Percentiles rank a stretch among this genome's conserved stretches.
phyloP scores from a whole-genome alignment of 257 asterid genomes.

The Solanum habrochaites region DNA sequence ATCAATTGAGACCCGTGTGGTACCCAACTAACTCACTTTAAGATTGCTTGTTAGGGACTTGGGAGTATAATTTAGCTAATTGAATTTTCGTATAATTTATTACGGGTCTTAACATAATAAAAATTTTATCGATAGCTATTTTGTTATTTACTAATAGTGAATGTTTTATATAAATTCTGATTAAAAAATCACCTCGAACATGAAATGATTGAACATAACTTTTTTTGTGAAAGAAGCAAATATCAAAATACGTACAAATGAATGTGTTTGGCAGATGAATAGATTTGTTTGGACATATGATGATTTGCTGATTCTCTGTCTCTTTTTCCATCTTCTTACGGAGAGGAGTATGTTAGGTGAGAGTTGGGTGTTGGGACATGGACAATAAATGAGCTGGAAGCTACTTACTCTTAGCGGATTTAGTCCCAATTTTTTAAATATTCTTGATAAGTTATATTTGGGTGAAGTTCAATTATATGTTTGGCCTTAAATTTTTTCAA shows the following conservation, averaged over 20 bases:
- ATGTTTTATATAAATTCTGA: neutral
- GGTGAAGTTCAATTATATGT: too few relatives aligned
- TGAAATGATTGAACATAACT: neutral
- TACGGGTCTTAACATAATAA: neutral
- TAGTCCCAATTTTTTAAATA: too few relatives aligned
- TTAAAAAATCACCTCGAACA: neutral
- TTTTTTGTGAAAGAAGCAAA: neutral
- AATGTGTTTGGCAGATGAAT: neutral
- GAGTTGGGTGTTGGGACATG: neutral
- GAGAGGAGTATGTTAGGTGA: neutral
- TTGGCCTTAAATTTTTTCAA: rapidly evolving
- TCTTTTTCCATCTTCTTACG: neutral
- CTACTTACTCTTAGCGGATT: neutral
- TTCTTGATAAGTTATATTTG: too few relatives aligned
- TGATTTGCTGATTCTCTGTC: neutral
- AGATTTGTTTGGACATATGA: neutral
- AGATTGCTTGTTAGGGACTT: neutral
- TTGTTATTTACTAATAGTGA: neutral
- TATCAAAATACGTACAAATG: neutral
- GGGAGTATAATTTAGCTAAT: neutral
- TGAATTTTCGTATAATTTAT: too few relatives aligned
- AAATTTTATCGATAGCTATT: neutral
- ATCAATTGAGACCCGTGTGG: rapidly evolving
- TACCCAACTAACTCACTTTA: neutral
- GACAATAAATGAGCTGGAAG: neutral